Conservation (phyloP, 331 rosid genomes). For the Acacia concinna region DNA sequence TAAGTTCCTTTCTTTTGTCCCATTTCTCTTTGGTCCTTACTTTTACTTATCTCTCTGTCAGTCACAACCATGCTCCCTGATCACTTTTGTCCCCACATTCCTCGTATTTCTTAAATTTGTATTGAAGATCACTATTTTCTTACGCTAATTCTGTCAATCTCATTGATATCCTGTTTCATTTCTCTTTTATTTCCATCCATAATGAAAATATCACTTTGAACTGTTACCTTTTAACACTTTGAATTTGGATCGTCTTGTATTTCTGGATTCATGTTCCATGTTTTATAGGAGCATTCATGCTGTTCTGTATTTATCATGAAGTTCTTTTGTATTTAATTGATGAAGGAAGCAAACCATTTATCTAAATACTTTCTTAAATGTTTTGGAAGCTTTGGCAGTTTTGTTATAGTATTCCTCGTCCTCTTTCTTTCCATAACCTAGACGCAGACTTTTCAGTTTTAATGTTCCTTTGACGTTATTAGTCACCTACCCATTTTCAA, state of each 20-base stretch:
- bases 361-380: background rate
- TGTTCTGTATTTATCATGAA: background rate
- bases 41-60: background rate
- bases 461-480: background rate
- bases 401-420: background rate
- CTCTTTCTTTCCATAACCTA: slow-evolving; percentile 24
- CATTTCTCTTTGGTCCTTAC: background rate
- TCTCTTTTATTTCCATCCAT: background rate
- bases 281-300: background rate
- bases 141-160: slow-evolving; percentile 11
- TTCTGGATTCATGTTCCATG: background rate
- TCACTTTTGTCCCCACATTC: background rate
- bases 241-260: slow-evolving; percentile 16
- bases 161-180: background rate
- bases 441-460: background rate
- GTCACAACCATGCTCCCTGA: background rate
- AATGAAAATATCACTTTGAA: background rate
- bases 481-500: background rate
- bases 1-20: slow-evolving; percentile 8
- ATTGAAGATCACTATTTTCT: slow-evolving; percentile 9
- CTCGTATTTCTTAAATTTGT: background rate
- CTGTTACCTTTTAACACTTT: background rate
- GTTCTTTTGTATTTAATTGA: background rate
- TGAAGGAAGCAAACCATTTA: background rate
- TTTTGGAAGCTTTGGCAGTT: slow-evolving; percentile 13